Percentiles rank a stretch among this genome's conserved stretches.
These are phyloP conservation scores for Cornus florida DNA, from an alignment of 148 eudicot genomes.

Conservation along the genomic window DNA sequence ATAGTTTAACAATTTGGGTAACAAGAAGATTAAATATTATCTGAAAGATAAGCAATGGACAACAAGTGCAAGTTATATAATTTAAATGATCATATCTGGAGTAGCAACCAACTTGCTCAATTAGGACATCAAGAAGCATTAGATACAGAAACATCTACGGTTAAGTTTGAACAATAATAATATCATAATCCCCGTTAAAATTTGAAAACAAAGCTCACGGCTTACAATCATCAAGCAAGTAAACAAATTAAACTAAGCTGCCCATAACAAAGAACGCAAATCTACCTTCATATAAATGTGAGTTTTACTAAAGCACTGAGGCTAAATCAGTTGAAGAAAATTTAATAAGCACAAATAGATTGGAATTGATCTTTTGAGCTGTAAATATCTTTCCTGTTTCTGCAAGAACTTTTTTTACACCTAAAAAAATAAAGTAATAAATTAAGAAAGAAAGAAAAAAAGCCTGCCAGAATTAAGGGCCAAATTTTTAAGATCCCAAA, in stretches of 20 bases:
- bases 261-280: background rate
- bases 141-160: background rate
- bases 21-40: no score
- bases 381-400: background rate
- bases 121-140: background rate
- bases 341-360: background rate
- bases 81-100: background rate
- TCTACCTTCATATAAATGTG: background rate
- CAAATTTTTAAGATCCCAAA: background rate
- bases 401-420: background rate
- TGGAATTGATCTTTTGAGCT: background rate
- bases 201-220: background rate
- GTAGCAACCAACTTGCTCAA: background rate
- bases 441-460: background rate
- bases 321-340: background rate
- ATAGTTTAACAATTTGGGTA: background rate
- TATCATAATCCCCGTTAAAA: background rate
- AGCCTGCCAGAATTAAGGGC: background rate
- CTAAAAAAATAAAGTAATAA: no score
- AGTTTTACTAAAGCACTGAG: background rate
- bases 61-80: background rate
- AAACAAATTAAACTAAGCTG: background rate
- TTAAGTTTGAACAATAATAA: background rate
- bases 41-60: background rate
- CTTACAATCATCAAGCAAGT: background rate